Conservation (phyloP, 768 basidiomycete species). For the Boletus patriciae region DNA sequence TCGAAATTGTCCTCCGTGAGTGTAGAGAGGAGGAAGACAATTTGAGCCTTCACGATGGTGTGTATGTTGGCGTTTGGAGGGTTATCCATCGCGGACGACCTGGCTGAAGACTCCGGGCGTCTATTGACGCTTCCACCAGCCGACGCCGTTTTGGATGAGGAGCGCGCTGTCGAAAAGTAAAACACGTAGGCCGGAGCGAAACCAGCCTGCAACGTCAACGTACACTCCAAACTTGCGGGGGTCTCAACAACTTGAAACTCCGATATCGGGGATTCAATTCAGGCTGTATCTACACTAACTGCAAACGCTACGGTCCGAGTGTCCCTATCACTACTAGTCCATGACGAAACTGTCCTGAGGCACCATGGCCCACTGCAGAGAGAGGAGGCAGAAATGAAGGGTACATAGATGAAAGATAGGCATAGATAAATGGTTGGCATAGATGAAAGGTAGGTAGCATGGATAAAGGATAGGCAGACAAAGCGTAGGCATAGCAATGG, state of each 20-base stretch:
- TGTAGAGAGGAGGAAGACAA: conserved; percentile 94
- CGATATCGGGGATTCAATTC: conserved; percentile 21
- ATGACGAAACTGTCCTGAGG: conserved; percentile 3
- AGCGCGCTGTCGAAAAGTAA: conserved; percentile 36
- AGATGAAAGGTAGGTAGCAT: background rate
- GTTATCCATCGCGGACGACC: conserved; percentile 83
- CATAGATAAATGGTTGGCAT: background rate
- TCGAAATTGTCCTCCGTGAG: conserved; percentile 97
- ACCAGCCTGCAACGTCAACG: conserved; percentile 32
- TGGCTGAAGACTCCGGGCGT: conserved; percentile 74
- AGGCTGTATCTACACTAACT: background rate
- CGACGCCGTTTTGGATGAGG: conserved; percentile 61
- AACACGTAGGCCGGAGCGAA: conserved; percentile 33
- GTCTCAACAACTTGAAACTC: conserved; percentile 18
- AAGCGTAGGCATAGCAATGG: background rate
- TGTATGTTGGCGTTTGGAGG: conserved; percentile 83
- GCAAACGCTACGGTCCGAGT: background rate
- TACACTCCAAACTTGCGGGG: conserved; percentile 18
- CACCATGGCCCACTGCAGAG: background rate
- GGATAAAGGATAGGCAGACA: background rate
- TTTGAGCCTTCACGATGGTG: conserved; percentile 94
- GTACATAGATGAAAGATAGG: background rate
- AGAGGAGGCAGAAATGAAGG: background rate
- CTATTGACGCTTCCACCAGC: conserved; percentile 64
- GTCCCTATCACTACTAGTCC: background rate